Conservation (phyloP, 192 early-diverging fungal species). For the Linnemannia hyalina region DNA sequence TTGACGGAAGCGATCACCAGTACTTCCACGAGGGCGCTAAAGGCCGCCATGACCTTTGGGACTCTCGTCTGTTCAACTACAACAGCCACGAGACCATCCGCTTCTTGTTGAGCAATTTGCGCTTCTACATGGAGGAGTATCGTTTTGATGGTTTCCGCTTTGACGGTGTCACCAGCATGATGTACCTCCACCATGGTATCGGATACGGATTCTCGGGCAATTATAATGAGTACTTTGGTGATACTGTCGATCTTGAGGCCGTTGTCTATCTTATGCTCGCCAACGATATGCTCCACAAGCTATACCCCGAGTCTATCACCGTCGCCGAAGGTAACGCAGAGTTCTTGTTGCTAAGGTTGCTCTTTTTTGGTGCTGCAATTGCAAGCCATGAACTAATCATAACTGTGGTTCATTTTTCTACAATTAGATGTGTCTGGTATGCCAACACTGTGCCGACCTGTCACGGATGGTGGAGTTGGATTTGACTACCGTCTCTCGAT, state of each 20-base stretch:
- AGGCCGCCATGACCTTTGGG: conserved; percentile 95
- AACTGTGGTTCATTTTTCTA: background rate
- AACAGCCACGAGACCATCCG: conserved; percentile 90
- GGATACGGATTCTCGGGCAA: conserved; percentile 92
- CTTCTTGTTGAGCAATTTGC: conserved; percentile 94
- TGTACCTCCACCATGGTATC: conserved; percentile 97
- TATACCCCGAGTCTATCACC: conserved; percentile 86
- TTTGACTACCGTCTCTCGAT: conserved; percentile 98
- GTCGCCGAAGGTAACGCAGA: conserved; percentile 85
- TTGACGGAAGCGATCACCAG: conserved; percentile 96
- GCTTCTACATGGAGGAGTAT: conserved; percentile 94
- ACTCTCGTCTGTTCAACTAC: conserved; percentile 96
- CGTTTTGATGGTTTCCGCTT: conserved; percentile 98
- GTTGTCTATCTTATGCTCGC: conserved; percentile 91
- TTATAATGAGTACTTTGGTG: conserved; percentile 96
- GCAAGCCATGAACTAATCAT: background rate
- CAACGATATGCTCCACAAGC: conserved; percentile 74
- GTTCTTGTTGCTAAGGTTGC: background rate
- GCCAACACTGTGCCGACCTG: conserved; percentile 93
- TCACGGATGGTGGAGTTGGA: conserved; percentile 91
- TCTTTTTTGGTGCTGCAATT: background rate
- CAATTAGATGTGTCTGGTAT: conserved; percentile 96
- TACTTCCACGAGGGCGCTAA: conserved; percentile 93
- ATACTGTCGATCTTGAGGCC: conserved; percentile 85
- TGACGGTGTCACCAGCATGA: conserved; percentile 97